phyloP scores from a whole-genome alignment of 148 eudicot species.

The Silene conica region DNA sequence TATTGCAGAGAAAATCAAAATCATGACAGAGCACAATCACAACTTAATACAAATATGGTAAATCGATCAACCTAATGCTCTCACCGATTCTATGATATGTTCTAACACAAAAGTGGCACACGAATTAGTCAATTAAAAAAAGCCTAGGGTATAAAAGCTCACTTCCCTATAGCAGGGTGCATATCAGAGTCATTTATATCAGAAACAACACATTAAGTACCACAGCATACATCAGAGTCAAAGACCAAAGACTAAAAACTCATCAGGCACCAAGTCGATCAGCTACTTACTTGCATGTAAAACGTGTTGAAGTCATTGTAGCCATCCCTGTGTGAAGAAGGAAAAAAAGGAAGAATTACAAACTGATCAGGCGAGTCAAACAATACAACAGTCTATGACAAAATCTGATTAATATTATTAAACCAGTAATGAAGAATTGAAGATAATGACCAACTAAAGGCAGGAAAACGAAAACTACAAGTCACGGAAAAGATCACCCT shows the following conservation, averaged over 20 bases:
- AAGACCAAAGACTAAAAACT: neutral
- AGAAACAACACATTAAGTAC: too few relatives aligned
- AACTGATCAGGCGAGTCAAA: neutral
- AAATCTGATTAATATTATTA: neutral
- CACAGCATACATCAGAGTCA: neutral
- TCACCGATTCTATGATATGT: too few relatives aligned
- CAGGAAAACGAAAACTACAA: neutral
- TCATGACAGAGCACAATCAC: neutral
- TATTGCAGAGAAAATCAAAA: neutral
- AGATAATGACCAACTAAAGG: neutral
- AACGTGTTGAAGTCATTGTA: constrained; percentile 98
- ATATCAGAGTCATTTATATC: too few relatives aligned
- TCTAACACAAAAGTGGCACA: neutral
- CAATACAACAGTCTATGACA: neutral
- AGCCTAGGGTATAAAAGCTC: neutral
- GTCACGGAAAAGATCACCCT: neutral
- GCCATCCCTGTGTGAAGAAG: constrained; percentile 75
- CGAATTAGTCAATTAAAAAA: neutral
- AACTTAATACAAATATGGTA: neutral
- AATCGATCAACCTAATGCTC: too few relatives aligned
- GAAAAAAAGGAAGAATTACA: constrained; percentile 13
- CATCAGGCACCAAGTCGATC: neutral
- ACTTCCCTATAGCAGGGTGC: neutral
- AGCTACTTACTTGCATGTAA: constrained; percentile 93
- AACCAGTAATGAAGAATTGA: neutral